phyloP scores from a whole-genome alignment of 2,329 filamentous ascomycete genomes.

The Sporothrix globosa region DNA sequence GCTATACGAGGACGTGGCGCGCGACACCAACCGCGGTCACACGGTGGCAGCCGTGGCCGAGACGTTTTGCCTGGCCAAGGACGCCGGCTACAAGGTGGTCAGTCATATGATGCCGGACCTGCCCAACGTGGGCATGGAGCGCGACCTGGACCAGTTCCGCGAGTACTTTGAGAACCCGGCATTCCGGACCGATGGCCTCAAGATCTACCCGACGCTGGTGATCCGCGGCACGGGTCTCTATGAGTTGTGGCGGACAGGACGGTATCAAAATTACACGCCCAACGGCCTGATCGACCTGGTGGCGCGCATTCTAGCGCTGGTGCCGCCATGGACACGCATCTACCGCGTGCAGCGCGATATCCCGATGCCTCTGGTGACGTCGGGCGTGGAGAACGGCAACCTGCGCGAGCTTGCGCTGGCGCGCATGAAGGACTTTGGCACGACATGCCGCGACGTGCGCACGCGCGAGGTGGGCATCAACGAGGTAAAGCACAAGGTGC shows the following conservation, averaged over 20 bases:
- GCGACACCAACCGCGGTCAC: constrained; percentile 95
- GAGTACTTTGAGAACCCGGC: constrained; percentile 98
- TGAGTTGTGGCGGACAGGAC: constrained; percentile 93
- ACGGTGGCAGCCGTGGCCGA: constrained; percentile 94
- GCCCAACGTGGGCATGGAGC: constrained; percentile 97
- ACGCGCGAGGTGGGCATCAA: constrained; percentile 98
- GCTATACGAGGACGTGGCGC: constrained; percentile 95
- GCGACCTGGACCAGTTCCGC: constrained; percentile 92
- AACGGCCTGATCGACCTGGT: constrained; percentile 96
- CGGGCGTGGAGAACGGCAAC: constrained; percentile 97
- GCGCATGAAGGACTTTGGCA: constrained; percentile 99
- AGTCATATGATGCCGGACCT: constrained; percentile 99
- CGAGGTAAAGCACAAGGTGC: constrained; percentile 98
- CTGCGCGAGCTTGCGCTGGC: constrained; percentile 88
- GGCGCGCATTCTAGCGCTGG: constrained; percentile 89
- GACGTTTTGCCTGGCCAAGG: constrained; percentile 96
- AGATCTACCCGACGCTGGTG: constrained; percentile 97
- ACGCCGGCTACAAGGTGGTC: constrained; percentile 98
- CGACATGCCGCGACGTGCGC: constrained; percentile 91
- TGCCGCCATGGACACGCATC: constrained; percentile 97
- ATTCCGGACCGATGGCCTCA: constrained; percentile 94
- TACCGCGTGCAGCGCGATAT: constrained; percentile 99
- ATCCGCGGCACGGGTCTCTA: constrained; percentile 96
- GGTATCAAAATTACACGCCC: constrained; percentile 98
- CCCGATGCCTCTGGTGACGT: constrained; percentile 99